Evolutionary conservation across 2,329 filamentous ascomycete species (phyloP).

Genomic region (Diaporthe vexans): DNA sequence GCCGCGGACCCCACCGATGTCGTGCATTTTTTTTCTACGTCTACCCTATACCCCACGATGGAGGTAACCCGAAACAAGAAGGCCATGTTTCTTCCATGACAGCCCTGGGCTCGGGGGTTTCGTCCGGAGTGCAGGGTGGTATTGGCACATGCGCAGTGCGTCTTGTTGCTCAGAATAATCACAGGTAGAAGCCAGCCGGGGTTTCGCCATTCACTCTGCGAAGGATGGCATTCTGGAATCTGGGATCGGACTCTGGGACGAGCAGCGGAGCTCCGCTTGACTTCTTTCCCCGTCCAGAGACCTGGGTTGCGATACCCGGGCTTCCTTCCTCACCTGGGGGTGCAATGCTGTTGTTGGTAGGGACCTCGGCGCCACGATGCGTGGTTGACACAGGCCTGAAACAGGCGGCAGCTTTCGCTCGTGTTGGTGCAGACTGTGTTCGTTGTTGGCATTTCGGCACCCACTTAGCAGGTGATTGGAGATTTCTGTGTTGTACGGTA

Average conservation of each 20-base stretch:
- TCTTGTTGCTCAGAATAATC: not conserved
- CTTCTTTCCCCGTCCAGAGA: not conserved
- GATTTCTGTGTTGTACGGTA: constrained; percentile 4
- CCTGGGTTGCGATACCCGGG: not conserved
- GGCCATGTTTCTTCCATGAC: constrained; percentile 13
- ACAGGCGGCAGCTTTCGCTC: constrained; percentile 7
- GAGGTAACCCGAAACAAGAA: constrained; percentile 30
- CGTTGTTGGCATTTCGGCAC: not conserved
- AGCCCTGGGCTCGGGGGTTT: constrained; percentile 3
- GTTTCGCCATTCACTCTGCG: not conserved
- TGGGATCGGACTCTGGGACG: not conserved
- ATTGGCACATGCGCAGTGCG: not conserved
- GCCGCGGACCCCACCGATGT: constrained; percentile 26
- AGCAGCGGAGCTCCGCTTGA: constrained; percentile 24
- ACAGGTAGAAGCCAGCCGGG: not conserved
- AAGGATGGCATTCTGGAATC: constrained; percentile 5
- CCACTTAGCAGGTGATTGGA: not conserved
- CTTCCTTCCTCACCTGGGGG: not conserved
- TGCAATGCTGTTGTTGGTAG: not conserved
- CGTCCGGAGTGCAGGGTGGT: not conserved
- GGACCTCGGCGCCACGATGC: constrained; percentile 14
- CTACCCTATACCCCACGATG: constrained; percentile 6
- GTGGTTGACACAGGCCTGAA: constrained; percentile 31
- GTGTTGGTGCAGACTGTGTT: constrained; percentile 1
- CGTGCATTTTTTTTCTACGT: constrained; percentile 5